phyloP scores from a whole-genome alignment of 306 rosid genomes.

The Corylus americana region DNA sequence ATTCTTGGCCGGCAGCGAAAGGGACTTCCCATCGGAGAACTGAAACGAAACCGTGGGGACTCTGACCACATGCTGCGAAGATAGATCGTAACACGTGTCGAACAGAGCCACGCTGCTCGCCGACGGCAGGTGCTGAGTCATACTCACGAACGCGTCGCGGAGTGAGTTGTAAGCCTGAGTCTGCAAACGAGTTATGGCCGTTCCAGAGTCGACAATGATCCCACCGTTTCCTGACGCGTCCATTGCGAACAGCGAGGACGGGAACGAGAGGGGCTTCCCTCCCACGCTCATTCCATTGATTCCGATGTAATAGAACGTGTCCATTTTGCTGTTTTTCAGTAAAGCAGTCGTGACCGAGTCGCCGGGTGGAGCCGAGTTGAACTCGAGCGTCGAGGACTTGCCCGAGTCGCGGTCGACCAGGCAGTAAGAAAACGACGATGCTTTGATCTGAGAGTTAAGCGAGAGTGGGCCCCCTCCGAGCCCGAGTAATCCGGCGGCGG shows the following conservation, averaged over 20 bases:
- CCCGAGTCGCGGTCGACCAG: slow-evolving; percentile 80
- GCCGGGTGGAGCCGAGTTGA: slow-evolving; percentile 64
- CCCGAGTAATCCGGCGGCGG: slow-evolving; percentile 76
- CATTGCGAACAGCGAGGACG: slow-evolving; percentile 46
- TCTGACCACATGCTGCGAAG: slow-evolving; percentile 42
- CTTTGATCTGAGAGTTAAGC: slow-evolving; percentile 61
- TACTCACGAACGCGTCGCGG: slow-evolving; percentile 65
- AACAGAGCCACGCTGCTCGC: slow-evolving; percentile 51
- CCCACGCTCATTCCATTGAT: slow-evolving; percentile 78
- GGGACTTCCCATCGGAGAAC: slow-evolving; percentile 42
- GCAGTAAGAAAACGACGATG: slow-evolving; percentile 79
- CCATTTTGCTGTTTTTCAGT: slow-evolving; percentile 29
- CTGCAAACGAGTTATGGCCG: slow-evolving; percentile 75
- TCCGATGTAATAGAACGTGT: slow-evolving; percentile 65
- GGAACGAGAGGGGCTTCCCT: slow-evolving; percentile 39
- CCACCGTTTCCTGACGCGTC: slow-evolving; percentile 68
- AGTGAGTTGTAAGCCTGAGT: slow-evolving; percentile 58
- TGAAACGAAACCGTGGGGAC: slow-evolving; percentile 86
- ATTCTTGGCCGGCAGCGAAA: slow-evolving; percentile 71
- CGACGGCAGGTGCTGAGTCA: slow-evolving; percentile 45
- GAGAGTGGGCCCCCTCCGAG: slow-evolving; percentile 85
- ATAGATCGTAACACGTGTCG: slow-evolving; percentile 84
- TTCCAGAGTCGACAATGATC: slow-evolving; percentile 81
- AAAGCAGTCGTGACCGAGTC: slow-evolving; percentile 61
- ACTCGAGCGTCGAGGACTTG: slow-evolving; percentile 73